Evolutionary conservation across 75 land plant species (phyloP).

Genomic region (Ceratopteris richardii): DNA sequence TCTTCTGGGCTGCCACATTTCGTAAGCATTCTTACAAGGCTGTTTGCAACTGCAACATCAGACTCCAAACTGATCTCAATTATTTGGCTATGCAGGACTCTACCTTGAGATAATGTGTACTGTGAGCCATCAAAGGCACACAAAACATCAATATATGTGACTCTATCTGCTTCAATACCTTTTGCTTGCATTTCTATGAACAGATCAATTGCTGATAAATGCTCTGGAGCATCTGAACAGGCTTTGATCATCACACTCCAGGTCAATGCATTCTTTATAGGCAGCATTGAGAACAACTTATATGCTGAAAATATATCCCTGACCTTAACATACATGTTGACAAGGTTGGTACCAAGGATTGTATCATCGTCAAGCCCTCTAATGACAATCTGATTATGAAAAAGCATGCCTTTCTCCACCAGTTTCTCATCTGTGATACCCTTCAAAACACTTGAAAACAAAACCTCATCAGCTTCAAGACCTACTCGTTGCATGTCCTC

Average conservation of each 20-base stretch:
- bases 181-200: constrained; percentile 6
- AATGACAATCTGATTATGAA: constrained; percentile 7
- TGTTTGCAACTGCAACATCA: constrained; percentile 1
- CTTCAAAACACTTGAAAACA: constrained; percentile 1
- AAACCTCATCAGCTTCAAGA: constrained; percentile 7
- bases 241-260: constrained; percentile 14
- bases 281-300: neutral
- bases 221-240: constrained; percentile 5
- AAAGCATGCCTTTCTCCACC: neutral
- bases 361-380: neutral
- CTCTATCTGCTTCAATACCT: constrained; percentile 7
- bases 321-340: constrained; percentile 15
- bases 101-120: neutral
- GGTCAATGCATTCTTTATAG: neutral
- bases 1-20: constrained; percentile 15
- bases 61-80: neutral
- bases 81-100: neutral
- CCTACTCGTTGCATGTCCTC: constrained; percentile 32
- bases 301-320: constrained; percentile 1
- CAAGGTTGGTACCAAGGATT: constrained; percentile 1
- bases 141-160: constrained; percentile 2
- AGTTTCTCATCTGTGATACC: neutral
- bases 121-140: neutral
- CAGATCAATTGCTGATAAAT: neutral
- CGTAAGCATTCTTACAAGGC: constrained; percentile 10